These are phyloP conservation scores for Meripilus lineatus DNA, from an alignment of 1,284 basidiomycete species.

Conservation along the genomic window DNA sequence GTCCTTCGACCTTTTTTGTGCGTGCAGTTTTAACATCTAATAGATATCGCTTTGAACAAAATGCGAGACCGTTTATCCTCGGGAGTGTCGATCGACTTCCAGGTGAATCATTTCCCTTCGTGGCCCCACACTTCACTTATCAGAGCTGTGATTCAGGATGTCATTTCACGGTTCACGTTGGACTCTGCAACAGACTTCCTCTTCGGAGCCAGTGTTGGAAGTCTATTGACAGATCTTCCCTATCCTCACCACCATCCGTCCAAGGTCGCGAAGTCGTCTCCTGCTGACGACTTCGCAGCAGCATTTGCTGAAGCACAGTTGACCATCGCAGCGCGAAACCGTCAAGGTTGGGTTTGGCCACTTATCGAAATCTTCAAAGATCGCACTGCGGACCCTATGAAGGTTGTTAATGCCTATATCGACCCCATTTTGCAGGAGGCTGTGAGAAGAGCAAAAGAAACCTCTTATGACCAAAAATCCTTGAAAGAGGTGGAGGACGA, in stretches of 20 bases:
- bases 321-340: slow-evolving; percentile 16
- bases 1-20: background rate
- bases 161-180: slow-evolving; percentile 39
- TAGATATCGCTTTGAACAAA: slow-evolving; percentile 15
- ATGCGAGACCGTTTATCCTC: slow-evolving; percentile 15
- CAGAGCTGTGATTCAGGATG: slow-evolving; percentile 24
- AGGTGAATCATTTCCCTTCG: slow-evolving; percentile 9
- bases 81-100: slow-evolving; percentile 21
- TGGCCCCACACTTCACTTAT: background rate
- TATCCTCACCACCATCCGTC: slow-evolving; percentile 10
- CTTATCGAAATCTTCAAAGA: slow-evolving; percentile 30
- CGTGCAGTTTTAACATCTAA: background rate
- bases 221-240: slow-evolving; percentile 4
- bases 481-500: slow-evolving; percentile 18
- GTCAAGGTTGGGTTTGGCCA: slow-evolving; percentile 25
- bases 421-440: slow-evolving; percentile 31
- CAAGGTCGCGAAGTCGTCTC: slow-evolving; percentile 11
- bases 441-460: slow-evolving; percentile 12
- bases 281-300: slow-evolving; percentile 18
- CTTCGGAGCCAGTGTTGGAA: slow-evolving; percentile 27
- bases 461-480: slow-evolving; percentile 21
- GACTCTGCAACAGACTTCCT: slow-evolving; percentile 41
- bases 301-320: slow-evolving; percentile 29
- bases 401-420: slow-evolving; percentile 29
- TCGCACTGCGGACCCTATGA: slow-evolving; percentile 26